Evolutionary conservation across 2,329 filamentous ascomycete species (phyloP), one percentile per base, ranked within the genome.

Genomic region (Microsporum canis): DNA sequence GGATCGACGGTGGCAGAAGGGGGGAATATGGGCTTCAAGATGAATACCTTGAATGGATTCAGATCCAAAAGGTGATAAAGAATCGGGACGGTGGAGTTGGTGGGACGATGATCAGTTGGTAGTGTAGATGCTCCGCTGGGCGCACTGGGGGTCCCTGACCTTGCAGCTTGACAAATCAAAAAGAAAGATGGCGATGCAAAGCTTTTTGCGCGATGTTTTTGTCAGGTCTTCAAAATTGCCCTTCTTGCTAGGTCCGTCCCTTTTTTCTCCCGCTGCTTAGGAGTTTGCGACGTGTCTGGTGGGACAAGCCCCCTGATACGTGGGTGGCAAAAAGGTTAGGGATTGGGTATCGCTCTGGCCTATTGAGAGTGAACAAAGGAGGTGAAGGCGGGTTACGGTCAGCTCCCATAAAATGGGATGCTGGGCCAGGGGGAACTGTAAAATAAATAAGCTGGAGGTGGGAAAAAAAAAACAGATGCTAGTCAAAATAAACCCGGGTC

Each of bases 201-300:
- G 49, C 27, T 53, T 53, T 43, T 33, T 34, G 31, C 49, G 12
- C 31, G 49, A 53, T 53, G 31, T 34, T 53, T 53, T 53, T 53
- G 49, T 34, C 49, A 53, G 49, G 49, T 33, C 49, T 53, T 53
- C 29, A 53, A 47, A 7, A 53, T 53, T 27, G 27, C 49, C 31
- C 17, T 23, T 34, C 36, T 41, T 57, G 33, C 17, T 57, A 38
- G 23, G 38, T 41, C 17, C 14, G 34, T 39, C 55, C 33, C 27
- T 57, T 57, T 43, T 57, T 57, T 57, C 27, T 57, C 55, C 27
- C 49, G 29, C 49, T 53, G 8, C 43, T 55, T 39, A 60, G 58
- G 60, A 53, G 60, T 63, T 63, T 63, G 60, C 60, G 62, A 63
- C 60, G 51, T 60, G 58, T 63, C 60, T 27, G 27, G 57, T 60